Evolutionary conservation across 1,139 yeast genomes (phyloP).

Genomic region (Williopsis jadinii): DNA sequence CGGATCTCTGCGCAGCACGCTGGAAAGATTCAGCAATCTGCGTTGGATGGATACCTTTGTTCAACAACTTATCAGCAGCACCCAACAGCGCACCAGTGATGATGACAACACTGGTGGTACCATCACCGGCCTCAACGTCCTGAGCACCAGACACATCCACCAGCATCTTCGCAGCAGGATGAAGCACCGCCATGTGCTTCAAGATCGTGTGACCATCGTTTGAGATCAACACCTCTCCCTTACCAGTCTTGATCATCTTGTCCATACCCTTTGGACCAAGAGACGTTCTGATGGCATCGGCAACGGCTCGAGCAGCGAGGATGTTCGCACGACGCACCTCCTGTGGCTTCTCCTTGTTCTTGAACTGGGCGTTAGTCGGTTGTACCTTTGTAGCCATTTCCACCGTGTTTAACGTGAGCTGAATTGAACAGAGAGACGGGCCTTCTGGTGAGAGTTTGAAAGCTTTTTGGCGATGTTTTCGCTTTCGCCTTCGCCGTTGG

Average conservation of each 20-base stretch:
- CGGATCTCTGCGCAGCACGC: slow-evolving; percentile 85
- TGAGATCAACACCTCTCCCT: slow-evolving; percentile 89
- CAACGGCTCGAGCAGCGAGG: slow-evolving; percentile 93
- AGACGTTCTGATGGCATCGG: slow-evolving; percentile 96
- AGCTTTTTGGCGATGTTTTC: too few relatives aligned
- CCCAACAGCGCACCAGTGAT: slow-evolving; percentile 89
- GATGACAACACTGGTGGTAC: slow-evolving; percentile 95
- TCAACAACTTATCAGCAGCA: slow-evolving; percentile 86
- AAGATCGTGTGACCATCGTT: slow-evolving; percentile 97
- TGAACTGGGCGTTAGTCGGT: slow-evolving; percentile 75
- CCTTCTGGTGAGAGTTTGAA: too few relatives aligned
- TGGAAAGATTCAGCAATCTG: slow-evolving; percentile 93
- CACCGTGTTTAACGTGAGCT: not conserved
- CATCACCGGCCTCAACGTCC: slow-evolving; percentile 98
- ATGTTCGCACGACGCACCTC: slow-evolving; percentile 93
- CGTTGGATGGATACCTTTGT: slow-evolving; percentile 93
- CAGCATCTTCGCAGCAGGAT: slow-evolving; percentile 97
- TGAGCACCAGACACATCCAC: slow-evolving; percentile 97
- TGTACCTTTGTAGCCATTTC: not conserved
- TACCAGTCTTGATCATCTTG: slow-evolving; percentile 92
- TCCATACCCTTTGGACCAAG: slow-evolving; percentile 99
- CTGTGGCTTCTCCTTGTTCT: slow-evolving; percentile 93
- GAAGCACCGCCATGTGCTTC: slow-evolving; percentile 95
- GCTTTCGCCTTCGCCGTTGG: too few relatives aligned
- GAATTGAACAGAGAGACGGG: not conserved